phyloP scores from a whole-genome alignment of 2,329 filamentous ascomycete species.

The Penicillium sclerotiorum region DNA sequence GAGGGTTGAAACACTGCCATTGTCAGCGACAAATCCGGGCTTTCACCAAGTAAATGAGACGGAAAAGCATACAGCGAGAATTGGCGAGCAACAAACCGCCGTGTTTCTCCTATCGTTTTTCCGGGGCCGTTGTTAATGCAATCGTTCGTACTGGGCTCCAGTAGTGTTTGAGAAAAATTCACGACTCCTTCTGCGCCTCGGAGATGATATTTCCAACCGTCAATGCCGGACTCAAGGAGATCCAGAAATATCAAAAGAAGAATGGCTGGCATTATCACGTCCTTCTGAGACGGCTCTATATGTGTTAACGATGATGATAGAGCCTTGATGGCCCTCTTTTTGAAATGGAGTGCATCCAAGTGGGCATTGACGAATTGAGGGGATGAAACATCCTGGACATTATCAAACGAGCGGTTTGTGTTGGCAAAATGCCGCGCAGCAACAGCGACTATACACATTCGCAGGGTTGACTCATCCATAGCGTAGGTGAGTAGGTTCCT shows the following conservation, averaged over 20 bases:
- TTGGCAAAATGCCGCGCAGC: background rate
- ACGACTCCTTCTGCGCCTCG: constrained; percentile 3
- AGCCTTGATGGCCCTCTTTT: constrained; percentile 20
- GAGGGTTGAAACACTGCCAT: too few species aligned
- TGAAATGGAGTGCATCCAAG: constrained; percentile 25
- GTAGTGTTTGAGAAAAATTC: background rate
- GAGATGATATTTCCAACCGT: constrained; percentile 11
- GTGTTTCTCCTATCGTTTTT: background rate
- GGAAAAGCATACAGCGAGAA: background rate
- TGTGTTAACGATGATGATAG: constrained; percentile 12
- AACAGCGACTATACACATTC: background rate
- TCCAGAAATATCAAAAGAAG: constrained; percentile 9
- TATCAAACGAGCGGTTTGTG: background rate
- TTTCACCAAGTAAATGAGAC: too few species aligned
- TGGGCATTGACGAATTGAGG: constrained; percentile 10
- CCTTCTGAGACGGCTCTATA: background rate
- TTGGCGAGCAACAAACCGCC: background rate
- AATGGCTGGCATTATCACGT: background rate
- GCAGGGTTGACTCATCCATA: background rate
- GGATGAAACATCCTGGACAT: background rate
- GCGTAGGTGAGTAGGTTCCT: constrained; percentile 2
- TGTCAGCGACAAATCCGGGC: too few species aligned
- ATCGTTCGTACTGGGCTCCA: background rate
- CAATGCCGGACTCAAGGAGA: constrained; percentile 11
- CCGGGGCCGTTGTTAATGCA: background rate